These are phyloP conservation scores for Beauveria scarabaeidicola DNA, from an alignment of 2,329 filamentous ascomycete species.

Conservation along the genomic window DNA sequence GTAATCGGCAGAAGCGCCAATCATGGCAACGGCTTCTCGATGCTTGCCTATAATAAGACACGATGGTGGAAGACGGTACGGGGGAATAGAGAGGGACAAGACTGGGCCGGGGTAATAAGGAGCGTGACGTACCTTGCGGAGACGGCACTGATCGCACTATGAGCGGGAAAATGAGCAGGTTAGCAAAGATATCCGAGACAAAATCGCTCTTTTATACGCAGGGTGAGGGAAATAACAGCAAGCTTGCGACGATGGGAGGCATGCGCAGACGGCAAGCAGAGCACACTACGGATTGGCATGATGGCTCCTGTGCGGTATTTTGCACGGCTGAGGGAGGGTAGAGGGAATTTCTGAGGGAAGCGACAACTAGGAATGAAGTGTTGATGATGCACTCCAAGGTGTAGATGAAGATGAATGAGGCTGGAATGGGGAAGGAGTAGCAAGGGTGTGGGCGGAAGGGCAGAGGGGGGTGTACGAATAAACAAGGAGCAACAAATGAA, in stretches of 20 bases:
- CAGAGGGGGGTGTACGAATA: neutral
- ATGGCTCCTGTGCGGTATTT: conserved; percentile 1
- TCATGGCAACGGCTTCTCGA: neutral
- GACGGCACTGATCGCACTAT: conserved; percentile 27
- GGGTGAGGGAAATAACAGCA: conserved; percentile 2
- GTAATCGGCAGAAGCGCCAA: neutral
- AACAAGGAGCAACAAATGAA: neutral
- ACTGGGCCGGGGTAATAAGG: neutral
- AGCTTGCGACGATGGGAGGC: neutral
- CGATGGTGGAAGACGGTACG: neutral
- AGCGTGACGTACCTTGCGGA: conserved; percentile 18
- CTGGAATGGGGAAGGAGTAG: neutral
- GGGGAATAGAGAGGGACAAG: neutral
- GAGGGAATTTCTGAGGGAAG: neutral
- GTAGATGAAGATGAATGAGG: neutral
- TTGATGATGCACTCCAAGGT: neutral
- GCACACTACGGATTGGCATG: neutral
- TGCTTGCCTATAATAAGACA: neutral
- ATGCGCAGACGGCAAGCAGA: neutral
- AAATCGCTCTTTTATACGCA: neutral
- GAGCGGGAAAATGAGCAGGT: conserved; percentile 8
- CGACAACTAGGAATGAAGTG: neutral
- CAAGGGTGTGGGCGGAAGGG: neutral
- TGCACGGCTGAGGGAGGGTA: neutral
- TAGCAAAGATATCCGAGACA: conserved; percentile 4